phyloP scores from a whole-genome alignment of 225 moss, liverwort and hornwort species.

The Rhytidiadelphus loreus region DNA sequence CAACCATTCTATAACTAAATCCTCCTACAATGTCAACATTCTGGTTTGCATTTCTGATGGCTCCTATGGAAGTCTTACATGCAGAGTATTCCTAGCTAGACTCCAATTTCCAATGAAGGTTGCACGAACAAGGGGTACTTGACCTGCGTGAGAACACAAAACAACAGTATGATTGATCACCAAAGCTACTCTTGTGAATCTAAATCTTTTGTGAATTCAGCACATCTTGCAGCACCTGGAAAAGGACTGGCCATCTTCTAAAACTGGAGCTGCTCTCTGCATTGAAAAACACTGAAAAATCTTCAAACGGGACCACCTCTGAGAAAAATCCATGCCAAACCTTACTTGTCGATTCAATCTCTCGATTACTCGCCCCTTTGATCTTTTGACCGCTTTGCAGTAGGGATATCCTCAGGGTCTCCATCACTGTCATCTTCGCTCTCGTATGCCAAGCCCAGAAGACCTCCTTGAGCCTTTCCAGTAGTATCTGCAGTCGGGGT shows the following conservation, averaged over 20 bases:
- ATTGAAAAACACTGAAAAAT: neutral
- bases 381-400: conserved; percentile 11
- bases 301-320: neutral
- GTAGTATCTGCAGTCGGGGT: neutral
- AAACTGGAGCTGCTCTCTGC: neutral
- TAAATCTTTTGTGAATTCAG: neutral
- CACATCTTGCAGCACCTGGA: neutral
- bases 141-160: neutral
- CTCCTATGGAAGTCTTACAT: neutral
- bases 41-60: conserved; percentile 18
- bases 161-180: neutral
- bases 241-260: neutral
- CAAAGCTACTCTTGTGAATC: neutral
- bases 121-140: neutral
- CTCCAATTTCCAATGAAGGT: neutral
- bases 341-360: neutral
- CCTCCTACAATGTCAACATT: neutral
- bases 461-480: conserved; percentile 33
- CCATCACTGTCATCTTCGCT: conserved; percentile 64
- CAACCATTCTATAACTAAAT: neutral
- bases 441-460: conserved; percentile 82
- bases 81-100: neutral
- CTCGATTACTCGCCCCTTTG: conserved; percentile 4
- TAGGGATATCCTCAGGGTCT: conserved; percentile 20
- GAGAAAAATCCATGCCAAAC: conserved; percentile 16